phyloP scores from a whole-genome alignment of 352 stramenopile genomes.

The Globisporangium heterothallicum region DNA sequence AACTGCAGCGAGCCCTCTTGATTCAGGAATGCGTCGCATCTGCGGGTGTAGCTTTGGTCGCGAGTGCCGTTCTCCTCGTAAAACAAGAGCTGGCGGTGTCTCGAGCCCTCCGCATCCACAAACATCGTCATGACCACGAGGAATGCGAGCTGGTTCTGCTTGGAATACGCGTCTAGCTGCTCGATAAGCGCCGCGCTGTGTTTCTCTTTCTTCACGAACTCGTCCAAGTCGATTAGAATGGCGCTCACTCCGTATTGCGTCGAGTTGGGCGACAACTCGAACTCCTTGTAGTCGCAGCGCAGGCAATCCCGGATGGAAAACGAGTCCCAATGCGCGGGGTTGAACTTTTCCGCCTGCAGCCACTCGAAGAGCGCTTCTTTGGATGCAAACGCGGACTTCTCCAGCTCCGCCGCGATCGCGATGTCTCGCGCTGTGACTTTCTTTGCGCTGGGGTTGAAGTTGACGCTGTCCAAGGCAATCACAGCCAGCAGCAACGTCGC shows the following conservation, averaged over 20 bases:
- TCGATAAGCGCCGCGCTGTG: constrained; percentile 21
- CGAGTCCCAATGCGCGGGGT: constrained; percentile 43
- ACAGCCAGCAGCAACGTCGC: constrained; percentile 73
- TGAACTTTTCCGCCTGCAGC: constrained; percentile 69
- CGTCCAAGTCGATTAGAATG: constrained; percentile 48
- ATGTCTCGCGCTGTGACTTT: constrained; percentile 71
- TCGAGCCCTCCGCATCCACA: constrained; percentile 29
- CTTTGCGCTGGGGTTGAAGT: constrained; percentile 66
- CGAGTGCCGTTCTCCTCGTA: constrained; percentile 27
- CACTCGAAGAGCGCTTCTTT: constrained; percentile 52
- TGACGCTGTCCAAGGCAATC: constrained; percentile 75
- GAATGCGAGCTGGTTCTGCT: constrained; percentile 48
- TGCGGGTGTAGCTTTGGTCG: constrained; percentile 12
- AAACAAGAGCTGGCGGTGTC: constrained; percentile 59
- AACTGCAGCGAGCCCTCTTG: constrained; percentile 38
- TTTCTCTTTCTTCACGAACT: constrained; percentile 42
- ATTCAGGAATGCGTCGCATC: constrained; percentile 36
- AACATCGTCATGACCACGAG: constrained; percentile 71
- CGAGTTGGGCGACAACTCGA: constrained; percentile 18
- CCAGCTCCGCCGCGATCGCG: constrained; percentile 29
- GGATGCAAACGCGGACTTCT: constrained; percentile 34
- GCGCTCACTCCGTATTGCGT: constrained; percentile 48
- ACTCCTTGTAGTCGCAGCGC: constrained; percentile 80
- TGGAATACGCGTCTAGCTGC: constrained; percentile 31
- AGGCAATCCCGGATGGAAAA: constrained; percentile 69